Conservation (phyloP, 2,329 filamentous ascomycete genomes). For the Aphanocladium album region DNA sequence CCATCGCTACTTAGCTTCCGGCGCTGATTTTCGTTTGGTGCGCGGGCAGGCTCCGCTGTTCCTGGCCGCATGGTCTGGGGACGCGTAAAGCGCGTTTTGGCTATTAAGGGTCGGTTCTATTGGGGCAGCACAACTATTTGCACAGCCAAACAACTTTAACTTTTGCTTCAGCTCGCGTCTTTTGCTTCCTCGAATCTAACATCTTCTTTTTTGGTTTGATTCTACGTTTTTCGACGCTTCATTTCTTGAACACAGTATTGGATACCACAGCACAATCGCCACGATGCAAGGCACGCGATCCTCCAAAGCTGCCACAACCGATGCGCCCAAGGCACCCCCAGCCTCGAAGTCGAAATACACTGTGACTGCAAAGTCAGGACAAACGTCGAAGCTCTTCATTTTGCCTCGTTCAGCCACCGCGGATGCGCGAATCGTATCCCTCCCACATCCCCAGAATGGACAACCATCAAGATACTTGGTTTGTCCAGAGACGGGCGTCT, state of each 20-base stretch:
- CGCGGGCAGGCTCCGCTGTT: not conserved
- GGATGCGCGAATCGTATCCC: conserved; percentile 53
- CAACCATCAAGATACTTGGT: conserved; percentile 56
- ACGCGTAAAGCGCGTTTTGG: conserved; percentile 13
- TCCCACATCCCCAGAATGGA: conserved; percentile 54
- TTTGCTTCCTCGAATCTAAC: not conserved
- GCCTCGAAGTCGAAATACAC: conserved; percentile 31
- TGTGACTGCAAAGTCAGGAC: conserved; percentile 35
- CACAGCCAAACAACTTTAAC: not conserved
- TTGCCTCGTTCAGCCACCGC: conserved; percentile 50
- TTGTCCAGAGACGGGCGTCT: conserved; percentile 57
- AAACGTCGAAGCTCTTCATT: conserved; percentile 54
- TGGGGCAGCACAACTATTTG: not conserved
- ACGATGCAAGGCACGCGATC: conserved; percentile 49
- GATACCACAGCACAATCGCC: not conserved
- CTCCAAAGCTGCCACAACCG: conserved; percentile 28
- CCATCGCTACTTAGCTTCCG: not conserved
- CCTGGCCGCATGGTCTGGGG: not conserved
- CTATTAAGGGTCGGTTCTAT: not conserved
- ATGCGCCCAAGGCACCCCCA: conserved; percentile 23
- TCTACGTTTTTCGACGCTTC: not conserved
- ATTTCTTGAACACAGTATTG: not conserved
- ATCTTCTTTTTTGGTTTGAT: not conserved
- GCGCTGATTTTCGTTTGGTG: conserved; percentile 4
- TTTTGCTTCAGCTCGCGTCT: not conserved